A percentile compares a stretch with the other conserved stretches of the same genome.
These are phyloP conservation scores for Apophysomyces sp. DNA, from an alignment of 371 early-diverging fungal species.

Conservation along the genomic window DNA sequence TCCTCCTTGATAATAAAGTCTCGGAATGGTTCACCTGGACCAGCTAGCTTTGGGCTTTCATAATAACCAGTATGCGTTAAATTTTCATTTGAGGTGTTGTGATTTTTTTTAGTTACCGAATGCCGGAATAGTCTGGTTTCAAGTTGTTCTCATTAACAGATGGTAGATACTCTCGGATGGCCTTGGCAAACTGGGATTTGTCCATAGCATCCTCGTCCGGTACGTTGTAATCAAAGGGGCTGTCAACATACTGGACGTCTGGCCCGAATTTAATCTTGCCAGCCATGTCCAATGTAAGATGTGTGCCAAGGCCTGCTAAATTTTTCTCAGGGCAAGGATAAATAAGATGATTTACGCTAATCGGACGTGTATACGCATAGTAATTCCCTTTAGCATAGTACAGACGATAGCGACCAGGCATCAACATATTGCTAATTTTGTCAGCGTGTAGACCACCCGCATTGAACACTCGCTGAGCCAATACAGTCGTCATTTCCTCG, in stretches of 20 bases:
- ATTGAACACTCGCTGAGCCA: conserved; percentile 71
- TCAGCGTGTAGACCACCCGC: conserved; percentile 78
- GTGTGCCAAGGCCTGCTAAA: conserved; percentile 75
- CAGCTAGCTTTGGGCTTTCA: conserved; percentile 77
- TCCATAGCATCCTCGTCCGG: conserved; percentile 39
- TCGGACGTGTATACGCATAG: conserved; percentile 53
- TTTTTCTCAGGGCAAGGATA: conserved; percentile 85
- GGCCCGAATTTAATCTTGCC: conserved; percentile 85
- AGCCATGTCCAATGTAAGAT: conserved; percentile 81
- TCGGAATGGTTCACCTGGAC: conserved; percentile 67
- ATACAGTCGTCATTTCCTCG: conserved; percentile 31
- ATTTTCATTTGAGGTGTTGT: no score
- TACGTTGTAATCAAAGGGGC: conserved; percentile 60
- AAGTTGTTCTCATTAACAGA: conserved; percentile 54
- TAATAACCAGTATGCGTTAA: no score
- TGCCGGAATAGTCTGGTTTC: conserved; percentile 77
- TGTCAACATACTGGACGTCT: conserved; percentile 64
- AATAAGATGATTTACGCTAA: conserved; percentile 63
- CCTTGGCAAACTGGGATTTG: conserved; percentile 44
- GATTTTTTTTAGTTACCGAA: no score
- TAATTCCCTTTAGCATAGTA: conserved; percentile 83
- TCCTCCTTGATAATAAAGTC: conserved; percentile 81
- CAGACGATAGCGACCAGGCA: conserved; percentile 34
- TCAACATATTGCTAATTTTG: conserved; percentile 60
- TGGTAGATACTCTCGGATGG: conserved; percentile 69